Conservation (phyloP, 2,329 filamentous ascomycete species). For the Helminthosporium solani region DNA sequence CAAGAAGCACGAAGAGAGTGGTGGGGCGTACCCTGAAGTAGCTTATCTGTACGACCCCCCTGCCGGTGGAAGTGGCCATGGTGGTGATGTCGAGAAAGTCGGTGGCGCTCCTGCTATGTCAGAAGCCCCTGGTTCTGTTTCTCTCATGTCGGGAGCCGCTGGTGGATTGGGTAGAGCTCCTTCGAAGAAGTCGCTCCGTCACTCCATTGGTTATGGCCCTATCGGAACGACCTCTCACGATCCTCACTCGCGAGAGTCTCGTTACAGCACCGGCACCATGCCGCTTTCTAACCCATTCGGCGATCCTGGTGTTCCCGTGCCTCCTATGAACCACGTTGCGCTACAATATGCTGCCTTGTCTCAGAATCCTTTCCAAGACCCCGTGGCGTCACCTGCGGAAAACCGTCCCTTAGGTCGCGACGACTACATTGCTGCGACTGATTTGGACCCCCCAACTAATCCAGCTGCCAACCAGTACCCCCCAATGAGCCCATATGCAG, state of each 20-base stretch:
- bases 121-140: conserved; percentile 16
- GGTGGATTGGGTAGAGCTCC: conserved; percentile 10
- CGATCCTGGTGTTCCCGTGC: conserved; percentile 2
- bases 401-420: conserved; percentile 24
- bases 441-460: conserved; percentile 18
- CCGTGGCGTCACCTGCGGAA: conserved; percentile 22
- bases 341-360: conserved; percentile 5
- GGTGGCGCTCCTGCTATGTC: conserved; percentile 1
- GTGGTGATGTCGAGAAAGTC: conserved; percentile 9
- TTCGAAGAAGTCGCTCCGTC: conserved; percentile 13
- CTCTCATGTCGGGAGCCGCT: conserved; percentile 24
- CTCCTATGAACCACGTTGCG: neutral
- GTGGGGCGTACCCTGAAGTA: conserved; percentile 31
- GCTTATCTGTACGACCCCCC: conserved; percentile 40
- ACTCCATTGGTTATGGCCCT: conserved; percentile 5
- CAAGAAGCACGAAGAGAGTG: conserved; percentile 21
- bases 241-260: conserved; percentile 7
- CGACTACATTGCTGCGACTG: conserved; percentile 9
- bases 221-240: neutral
- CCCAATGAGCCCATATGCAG: conserved; percentile 24
- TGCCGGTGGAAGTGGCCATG: conserved; percentile 10
- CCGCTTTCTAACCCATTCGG: conserved; percentile 7
- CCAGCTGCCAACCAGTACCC: conserved; percentile 21
- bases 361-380: conserved; percentile 20
- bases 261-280: conserved; percentile 8